Percentiles rank a stretch among this genome's conserved stretches.
phyloP scores from a whole-genome alignment of 106 monocot species.

The Platanthera zijinensis region DNA sequence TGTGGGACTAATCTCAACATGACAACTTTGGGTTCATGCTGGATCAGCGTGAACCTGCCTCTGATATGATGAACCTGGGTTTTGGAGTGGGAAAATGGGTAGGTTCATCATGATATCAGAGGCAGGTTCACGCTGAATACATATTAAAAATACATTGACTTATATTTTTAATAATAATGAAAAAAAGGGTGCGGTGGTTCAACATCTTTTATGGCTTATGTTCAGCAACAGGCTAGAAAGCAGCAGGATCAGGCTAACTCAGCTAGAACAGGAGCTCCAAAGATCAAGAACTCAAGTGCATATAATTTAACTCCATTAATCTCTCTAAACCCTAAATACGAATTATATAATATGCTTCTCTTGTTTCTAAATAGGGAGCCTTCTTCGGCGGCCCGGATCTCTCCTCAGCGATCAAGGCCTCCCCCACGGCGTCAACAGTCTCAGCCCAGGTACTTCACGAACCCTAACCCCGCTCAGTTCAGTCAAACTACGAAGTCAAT shows the following conservation, averaged over 20 bases:
- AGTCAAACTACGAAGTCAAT: neutral
- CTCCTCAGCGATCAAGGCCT: conserved; percentile 48
- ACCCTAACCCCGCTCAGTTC: neutral
- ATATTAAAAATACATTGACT: too few relatives aligned
- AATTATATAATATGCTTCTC: neutral
- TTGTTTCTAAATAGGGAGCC: conserved; percentile 26
- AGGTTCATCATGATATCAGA: too few relatives aligned
- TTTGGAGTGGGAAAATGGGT: too few relatives aligned
- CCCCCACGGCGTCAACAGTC: conserved; percentile 20
- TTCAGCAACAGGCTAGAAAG: conserved; percentile 59
- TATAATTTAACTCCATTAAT: neutral
- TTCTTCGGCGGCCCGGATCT: conserved; percentile 34
- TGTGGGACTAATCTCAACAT: too few relatives aligned
- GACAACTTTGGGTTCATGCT: too few relatives aligned
- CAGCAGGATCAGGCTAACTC: conserved; percentile 63
- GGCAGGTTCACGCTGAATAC: too few relatives aligned
- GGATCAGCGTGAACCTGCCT: too few relatives aligned
- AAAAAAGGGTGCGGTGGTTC: too few relatives aligned
- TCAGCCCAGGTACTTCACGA: conserved; percentile 37
- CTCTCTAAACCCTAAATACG: neutral
- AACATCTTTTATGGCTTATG: too few relatives aligned
- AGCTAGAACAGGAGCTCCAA: conserved; percentile 74
- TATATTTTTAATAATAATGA: neutral
- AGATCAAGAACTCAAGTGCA: conserved; percentile 58
- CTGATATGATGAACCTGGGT: too few relatives aligned